Base-by-base conservation (phyloP, 2,329 filamentous ascomycete genomes). In the Penicillium sp. region DNA sequence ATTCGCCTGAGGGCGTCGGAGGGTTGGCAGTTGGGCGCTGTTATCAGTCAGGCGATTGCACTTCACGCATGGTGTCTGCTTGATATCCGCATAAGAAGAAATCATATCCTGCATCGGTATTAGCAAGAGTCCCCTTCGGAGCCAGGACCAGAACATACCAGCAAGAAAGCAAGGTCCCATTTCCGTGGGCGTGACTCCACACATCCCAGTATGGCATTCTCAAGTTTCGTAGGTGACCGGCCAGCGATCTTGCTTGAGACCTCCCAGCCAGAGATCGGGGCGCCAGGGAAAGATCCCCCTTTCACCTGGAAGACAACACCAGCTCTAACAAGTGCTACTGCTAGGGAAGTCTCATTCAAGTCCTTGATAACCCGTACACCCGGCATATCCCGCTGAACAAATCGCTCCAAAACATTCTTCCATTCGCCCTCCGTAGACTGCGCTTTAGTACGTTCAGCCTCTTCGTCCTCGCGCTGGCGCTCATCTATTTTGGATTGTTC, bases 51-150 rank as follows among this genome's bases (percentile, higher is more conserved):
- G 63, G 18, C 67, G 70, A 39, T 61, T 62, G 63, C 76, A 78
- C 52, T 71, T 75, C 3, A 64, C 56, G 54, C 76, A 78, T 16
- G 71, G 66, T 2, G 68, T 72, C 31, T 71, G 67, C 44, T 73
- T 77, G 56, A 78, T 66, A 53, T 75, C 69, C 13, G 70, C 60
- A 59, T 77, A 78, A 20, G 76, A 74, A 29, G 71, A 65, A 10
- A 77, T 72, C 69, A 76, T 76, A 49, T 76, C 73, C 76, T 78
- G 45, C 9, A 26, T 26, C 9, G 9, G 50, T 37, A 51, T 64
- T 26, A 61, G 49, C 16, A 52, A 53, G 32, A 31, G 18, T 22
- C 5, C 29, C 10, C 20, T 26, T n/a, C 6, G 31, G 46, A n/a
- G 32, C 34, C 7, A 10, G 5, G 13, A 18, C 8, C 4, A 16